A percentile compares a stretch with the other conserved stretches of the same genome.
Conservation (phyloP, 1,284 basidiomycete species). For the Sporisorium scitamineum region DNA sequence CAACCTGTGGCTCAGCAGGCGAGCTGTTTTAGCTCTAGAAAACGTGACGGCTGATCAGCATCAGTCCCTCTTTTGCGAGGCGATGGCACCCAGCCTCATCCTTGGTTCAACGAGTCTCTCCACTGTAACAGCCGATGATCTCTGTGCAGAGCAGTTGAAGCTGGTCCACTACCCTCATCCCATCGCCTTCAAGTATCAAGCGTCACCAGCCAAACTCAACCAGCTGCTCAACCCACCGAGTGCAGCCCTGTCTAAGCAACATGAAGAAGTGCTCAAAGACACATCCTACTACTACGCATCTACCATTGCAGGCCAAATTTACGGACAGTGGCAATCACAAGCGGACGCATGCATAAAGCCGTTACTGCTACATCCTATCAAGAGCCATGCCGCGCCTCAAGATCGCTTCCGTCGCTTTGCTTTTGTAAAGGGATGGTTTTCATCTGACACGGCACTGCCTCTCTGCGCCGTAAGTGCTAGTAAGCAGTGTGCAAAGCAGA, state of each 20-base stretch:
- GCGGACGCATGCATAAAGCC: conserved; percentile 15
- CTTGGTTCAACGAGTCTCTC: background rate
- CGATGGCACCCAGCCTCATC: conserved; percentile 21
- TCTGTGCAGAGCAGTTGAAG: conserved; percentile 16
- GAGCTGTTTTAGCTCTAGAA: conserved; percentile 16
- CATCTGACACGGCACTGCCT: background rate
- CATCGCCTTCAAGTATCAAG: conserved; percentile 22
- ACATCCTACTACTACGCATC: conserved; percentile 23
- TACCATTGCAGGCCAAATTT: conserved; percentile 11
- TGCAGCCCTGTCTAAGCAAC: conserved; percentile 12
- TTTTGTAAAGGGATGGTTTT: background rate
- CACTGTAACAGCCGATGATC: background rate
- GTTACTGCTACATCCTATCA: conserved; percentile 26
- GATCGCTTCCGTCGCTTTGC: background rate
- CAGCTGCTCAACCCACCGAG: conserved; percentile 17
- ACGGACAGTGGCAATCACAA: conserved; percentile 9
- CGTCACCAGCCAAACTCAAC: conserved; percentile 12
- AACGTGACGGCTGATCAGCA: conserved; percentile 13
- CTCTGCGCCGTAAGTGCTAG: background rate
- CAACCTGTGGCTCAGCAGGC: conserved; percentile 30
- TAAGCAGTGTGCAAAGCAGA: background rate
- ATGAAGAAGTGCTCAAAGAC: conserved; percentile 23
- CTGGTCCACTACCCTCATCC: conserved; percentile 32
- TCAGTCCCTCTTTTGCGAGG: conserved; percentile 30
- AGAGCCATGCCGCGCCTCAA: background rate